Base-by-base conservation (phyloP, 768 basidiomycete genomes). In the Cantharellus anzutake region DNA sequence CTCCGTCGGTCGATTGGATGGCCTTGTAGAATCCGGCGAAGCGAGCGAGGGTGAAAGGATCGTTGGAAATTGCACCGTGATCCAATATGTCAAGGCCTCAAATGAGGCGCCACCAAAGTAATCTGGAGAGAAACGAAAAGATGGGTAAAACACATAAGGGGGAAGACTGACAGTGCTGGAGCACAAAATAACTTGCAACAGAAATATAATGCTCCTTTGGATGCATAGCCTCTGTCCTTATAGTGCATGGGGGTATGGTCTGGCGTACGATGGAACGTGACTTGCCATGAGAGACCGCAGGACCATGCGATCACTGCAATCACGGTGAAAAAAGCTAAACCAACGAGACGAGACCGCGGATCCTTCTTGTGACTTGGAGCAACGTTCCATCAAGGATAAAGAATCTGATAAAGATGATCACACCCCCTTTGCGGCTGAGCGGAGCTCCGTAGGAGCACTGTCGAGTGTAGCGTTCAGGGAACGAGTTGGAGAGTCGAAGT, bases 401-500 rank as follows among this genome's bases (percentile, higher is more conserved):
- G 66, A 69, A 68, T 60, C 75, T 74, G 63, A 76, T 70, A 39
- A 75, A 57, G 40, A 75, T 58, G 57, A 75, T 65, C 38, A 74
- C 73, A 40, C 75, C 75, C 59, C 70, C 41, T 60, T 75, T 29
- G 20, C 20, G 20, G 20, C 20, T 29, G 20, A 29, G 20, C 20
- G 20, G 60, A 71, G 41, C 60, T 75, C 75, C 41, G 75, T 71
- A 11, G 73, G 74, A 2, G 70, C 69, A 52, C 68, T 71, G 41
- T 69, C 69, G 38, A 75, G 67, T 3, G 72, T 67, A 3, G 68
- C 73, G 62, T 71, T 71, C 37, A 76, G 65, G n/a, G 75, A 73
- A 60, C 75, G 72, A 4, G 75, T 75, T 5, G 75, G 68, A 34
- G 71, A 73, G 62, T 75, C 73, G 65, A 75, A 74, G 40, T 67